A percentile compares a stretch with the other conserved stretches of the same genome.
Conservation (phyloP, 352 stramenopile species). For the Pythium coloratum region DNA sequence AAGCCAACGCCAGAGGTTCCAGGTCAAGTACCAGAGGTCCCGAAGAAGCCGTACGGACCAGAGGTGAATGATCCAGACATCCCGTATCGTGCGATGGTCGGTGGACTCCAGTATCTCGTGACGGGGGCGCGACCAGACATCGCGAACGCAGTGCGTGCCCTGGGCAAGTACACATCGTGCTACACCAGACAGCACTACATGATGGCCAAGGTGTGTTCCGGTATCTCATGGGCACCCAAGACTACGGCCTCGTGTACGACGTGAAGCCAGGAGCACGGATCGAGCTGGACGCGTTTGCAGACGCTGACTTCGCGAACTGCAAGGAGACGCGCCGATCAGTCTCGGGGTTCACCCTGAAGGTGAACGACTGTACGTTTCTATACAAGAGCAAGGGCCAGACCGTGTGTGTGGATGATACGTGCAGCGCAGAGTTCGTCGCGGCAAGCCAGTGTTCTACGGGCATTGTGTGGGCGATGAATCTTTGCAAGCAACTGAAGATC, state of each 20-base stretch:
- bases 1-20: neutral
- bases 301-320: conserved; percentile 19
- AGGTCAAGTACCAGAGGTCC: neutral
- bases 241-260: conserved; percentile 15
- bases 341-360: conserved; percentile 4
- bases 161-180: conserved; percentile 9
- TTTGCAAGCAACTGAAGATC: conserved; percentile 11
- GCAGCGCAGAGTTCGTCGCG: conserved; percentile 16
- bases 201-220: conserved; percentile 18
- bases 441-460: conserved; percentile 14
- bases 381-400: conserved; percentile 11
- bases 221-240: conserved; percentile 11
- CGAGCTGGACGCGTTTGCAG: conserved; percentile 6
- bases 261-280: neutral
- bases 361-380: conserved; percentile 8
- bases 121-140: conserved; percentile 14
- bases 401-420: conserved; percentile 12
- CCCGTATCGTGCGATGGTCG: conserved; percentile 17
- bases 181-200: conserved; percentile 17
- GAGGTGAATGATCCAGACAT: conserved; percentile 18
- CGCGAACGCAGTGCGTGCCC: conserved; percentile 16
- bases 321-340: conserved; percentile 10
- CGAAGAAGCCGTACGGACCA: conserved; percentile 3
- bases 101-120: conserved; percentile 18
- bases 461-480: conserved; percentile 8